These are phyloP conservation scores for Diaporthe humulicola DNA, from an alignment of 2,329 filamentous ascomycete genomes.

Conservation along the genomic window DNA sequence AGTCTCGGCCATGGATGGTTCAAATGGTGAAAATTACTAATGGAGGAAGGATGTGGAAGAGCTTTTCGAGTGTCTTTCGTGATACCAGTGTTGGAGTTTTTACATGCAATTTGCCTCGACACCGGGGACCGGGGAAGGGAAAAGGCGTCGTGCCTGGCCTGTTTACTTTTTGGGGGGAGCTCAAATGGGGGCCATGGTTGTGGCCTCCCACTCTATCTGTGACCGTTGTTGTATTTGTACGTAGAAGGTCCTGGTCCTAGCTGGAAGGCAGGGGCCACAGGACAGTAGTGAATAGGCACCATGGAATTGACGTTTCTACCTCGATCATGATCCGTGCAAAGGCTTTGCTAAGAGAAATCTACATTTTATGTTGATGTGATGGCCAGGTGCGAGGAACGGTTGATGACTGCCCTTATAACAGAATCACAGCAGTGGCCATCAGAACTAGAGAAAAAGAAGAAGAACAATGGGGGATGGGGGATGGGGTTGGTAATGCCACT, in stretches of 20 bases:
- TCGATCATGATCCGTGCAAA: neutral
- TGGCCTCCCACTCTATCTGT: neutral
- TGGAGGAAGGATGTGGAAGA: neutral
- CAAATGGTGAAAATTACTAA: neutral
- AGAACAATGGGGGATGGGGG: no score
- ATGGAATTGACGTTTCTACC: neutral
- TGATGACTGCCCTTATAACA: neutral
- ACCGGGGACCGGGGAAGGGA: neutral
- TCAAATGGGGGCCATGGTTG: neutral
- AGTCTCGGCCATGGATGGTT: neutral
- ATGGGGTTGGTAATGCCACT: no score
- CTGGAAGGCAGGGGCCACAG: neutral
- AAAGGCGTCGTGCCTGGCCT: slow-evolving; percentile 16
- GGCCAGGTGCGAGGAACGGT: no score
- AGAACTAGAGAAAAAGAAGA: no score
- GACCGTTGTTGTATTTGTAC: slow-evolving; percentile 11
- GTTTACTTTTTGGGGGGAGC: neutral
- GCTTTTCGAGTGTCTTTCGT: slow-evolving; percentile 12
- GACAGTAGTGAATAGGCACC: neutral
- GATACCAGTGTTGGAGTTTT: slow-evolving; percentile 33
- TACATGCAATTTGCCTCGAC: slow-evolving; percentile 9
- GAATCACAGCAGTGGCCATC: neutral
- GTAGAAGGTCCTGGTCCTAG: neutral
- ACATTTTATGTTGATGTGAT: neutral
- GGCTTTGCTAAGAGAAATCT: neutral